A percentile compares a stretch with the other conserved stretches of the same genome.
Conservation (phyloP, 1,284 basidiomycete genomes). For the Vanrija sp. region DNA sequence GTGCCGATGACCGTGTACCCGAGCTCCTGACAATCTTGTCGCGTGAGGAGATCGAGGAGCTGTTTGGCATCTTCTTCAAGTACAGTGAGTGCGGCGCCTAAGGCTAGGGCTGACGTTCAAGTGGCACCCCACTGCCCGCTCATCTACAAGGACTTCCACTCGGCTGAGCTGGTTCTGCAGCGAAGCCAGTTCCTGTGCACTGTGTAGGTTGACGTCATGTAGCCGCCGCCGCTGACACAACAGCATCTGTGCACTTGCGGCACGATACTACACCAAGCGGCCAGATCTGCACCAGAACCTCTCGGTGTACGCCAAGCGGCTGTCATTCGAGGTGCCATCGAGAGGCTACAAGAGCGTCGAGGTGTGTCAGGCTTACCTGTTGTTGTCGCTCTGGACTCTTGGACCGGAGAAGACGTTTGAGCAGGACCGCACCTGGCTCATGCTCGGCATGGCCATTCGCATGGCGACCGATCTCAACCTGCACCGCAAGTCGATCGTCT, state of each 20-base stretch:
- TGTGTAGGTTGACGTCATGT: constrained; percentile 59
- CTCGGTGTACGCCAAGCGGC: constrained; percentile 77
- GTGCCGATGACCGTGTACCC: constrained; percentile 50
- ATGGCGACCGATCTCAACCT: constrained; percentile 96
- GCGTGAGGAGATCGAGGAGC: constrained; percentile 76
- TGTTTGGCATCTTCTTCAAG: constrained; percentile 81
- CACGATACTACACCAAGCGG: constrained; percentile 79
- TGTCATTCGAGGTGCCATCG: constrained; percentile 80
- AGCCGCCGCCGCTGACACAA: background rate
- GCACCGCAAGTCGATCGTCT: constrained; percentile 75
- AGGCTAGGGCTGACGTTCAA: constrained; percentile 8
- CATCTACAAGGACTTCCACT: constrained; percentile 81
- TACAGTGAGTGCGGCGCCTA: constrained; percentile 24
- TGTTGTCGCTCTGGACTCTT: constrained; percentile 77
- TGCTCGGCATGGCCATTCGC: constrained; percentile 63
- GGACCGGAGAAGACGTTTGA: constrained; percentile 93
- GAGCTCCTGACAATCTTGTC: constrained; percentile 81
- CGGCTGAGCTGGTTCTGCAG: constrained; percentile 83
- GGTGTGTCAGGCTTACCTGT: constrained; percentile 83
- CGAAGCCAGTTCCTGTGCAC: constrained; percentile 89
- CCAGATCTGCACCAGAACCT: constrained; percentile 79
- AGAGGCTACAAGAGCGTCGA: constrained; percentile 88
- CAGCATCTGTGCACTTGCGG: constrained; percentile 79
- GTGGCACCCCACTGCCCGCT: constrained; percentile 51
- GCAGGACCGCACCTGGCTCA: constrained; percentile 91